Base-by-base conservation (phyloP, 2,329 filamentous ascomycete species). In the Fusarium sp. region DNA sequence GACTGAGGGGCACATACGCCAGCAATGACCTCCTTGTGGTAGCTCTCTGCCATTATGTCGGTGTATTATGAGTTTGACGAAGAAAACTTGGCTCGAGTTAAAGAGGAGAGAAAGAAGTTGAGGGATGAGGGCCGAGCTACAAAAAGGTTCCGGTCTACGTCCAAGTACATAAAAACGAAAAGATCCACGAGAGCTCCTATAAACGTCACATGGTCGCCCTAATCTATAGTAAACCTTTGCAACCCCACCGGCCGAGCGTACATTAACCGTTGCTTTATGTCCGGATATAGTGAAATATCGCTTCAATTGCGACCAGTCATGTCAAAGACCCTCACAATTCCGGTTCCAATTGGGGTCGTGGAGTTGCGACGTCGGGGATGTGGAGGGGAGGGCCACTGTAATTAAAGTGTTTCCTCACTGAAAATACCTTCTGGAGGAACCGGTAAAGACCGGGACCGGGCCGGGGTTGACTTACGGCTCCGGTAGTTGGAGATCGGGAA, bases 1-100 rank as follows among this genome's bases (percentile, higher is more conserved):
- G 70, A 71, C 30, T 58, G 67, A 73, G 71, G 68, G 67, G 71
- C 45, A 74, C 76, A 55, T 64, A 78, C 76, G 47, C 69, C 67
- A 47, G 76, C 61, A 61, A 78, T 65, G 66, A 70, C 76, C 75
- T 78, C 73, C 68, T 77, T 77, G 75, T 78, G 76, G 63, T 78
- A 78, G 42, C 33, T 78, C 67, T 78, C 70, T 62, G 76, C 74
- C 76, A 78, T 78, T 71, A 57, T 70, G 72, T 61, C 11, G 61
- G 50, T 61, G 28, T 67, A 6, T 11, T 31, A 30, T 65, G 18
- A 42, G 22, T 53, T 12, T 47, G 28, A 38, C 57, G 41, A 33
- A 28, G 61, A 61, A 55, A 14, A 68, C 67, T 70, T 65, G 47
- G 35, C 51, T 53, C 59, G 59, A 53, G 50, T 60, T 54, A 36